Conservation (phyloP, 1,139 yeast species). For the Pneumocystis canis region DNA sequence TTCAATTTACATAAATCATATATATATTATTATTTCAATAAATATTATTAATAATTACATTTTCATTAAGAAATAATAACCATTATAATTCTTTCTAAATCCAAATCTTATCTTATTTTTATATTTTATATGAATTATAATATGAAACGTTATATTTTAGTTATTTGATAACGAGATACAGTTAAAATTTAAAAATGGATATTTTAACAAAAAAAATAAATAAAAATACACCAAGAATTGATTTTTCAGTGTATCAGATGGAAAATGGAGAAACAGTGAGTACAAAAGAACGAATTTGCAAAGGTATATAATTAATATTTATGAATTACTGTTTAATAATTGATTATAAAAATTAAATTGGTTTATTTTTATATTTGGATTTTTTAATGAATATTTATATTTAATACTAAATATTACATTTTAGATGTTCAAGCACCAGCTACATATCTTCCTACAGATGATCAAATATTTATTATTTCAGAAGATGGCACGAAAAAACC, state of each 20-base stretch:
- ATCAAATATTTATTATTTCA: slow-evolving; percentile 39
- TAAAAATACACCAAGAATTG: background rate
- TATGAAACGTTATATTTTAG: background rate
- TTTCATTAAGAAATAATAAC: too few species aligned
- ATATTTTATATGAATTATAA: too few species aligned
- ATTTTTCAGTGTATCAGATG: slow-evolving; percentile 39
- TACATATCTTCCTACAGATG: slow-evolving; percentile 47
- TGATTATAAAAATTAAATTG: background rate
- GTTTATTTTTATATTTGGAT: background rate
- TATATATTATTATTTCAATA: too few species aligned
- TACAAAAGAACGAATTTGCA: slow-evolving; percentile 57
- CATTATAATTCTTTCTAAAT: too few species aligned
- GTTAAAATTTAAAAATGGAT: too few species aligned
- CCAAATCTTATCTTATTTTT: too few species aligned
- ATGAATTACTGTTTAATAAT: too few species aligned
- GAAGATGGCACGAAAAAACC: slow-evolving; percentile 38
- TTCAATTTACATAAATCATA: too few species aligned
- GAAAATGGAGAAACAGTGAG: slow-evolving; percentile 56
- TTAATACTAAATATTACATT: background rate
- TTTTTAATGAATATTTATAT: background rate
- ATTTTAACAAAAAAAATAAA: background rate
- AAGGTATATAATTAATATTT: slow-evolving; percentile 10
- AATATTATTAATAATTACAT: too few species aligned
- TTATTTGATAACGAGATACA: too few species aligned
- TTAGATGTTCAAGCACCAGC: slow-evolving; percentile 53